Percentiles rank a stretch among this genome's conserved stretches.
These are phyloP conservation scores for Tylopilus sp. DNA, from an alignment of 768 basidiomycete genomes.

Conservation along the genomic window DNA sequence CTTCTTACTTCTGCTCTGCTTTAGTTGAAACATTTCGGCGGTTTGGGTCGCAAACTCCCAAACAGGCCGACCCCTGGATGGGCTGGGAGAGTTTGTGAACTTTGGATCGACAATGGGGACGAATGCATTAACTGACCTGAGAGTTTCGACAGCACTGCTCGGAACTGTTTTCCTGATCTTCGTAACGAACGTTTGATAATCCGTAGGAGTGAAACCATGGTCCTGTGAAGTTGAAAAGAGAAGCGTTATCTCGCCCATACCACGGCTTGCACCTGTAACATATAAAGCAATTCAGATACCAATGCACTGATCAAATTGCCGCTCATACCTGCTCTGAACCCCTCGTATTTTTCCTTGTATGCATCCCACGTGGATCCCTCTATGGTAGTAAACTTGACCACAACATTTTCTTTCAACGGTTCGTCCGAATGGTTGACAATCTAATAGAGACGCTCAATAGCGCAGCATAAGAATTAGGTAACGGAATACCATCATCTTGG, in stretches of 20 bases:
- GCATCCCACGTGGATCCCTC: conserved; percentile 4
- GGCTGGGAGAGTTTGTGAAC: conserved; percentile 13
- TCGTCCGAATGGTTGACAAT: conserved; percentile 17
- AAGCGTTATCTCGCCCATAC: conserved; percentile 11
- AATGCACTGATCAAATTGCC: background rate
- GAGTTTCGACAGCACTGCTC: background rate
- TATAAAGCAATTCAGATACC: background rate
- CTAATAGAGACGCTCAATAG: conserved; percentile 9
- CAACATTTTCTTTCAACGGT: conserved; percentile 14
- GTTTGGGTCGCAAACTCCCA: conserved; percentile 5
- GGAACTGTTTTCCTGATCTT: conserved; percentile 6
- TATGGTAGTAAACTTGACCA: conserved; percentile 20
- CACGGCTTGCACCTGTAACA: conserved; percentile 16
- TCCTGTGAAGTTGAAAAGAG: conserved; percentile 20
- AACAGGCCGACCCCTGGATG: conserved; percentile 5
- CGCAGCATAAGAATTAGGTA: background rate
- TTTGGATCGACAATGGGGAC: background rate
- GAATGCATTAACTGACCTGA: conserved; percentile 13
- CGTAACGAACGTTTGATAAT: conserved; percentile 21
- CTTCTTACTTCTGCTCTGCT: conserved; percentile 1
- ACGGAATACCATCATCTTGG: conserved; percentile 13
- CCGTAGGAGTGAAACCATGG: conserved; percentile 15
- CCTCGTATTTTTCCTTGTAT: conserved; percentile 10
- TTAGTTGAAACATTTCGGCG: conserved; percentile 20
- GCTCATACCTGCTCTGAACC: conserved; percentile 27